Evolutionary conservation across 352 stramenopile species (phyloP).

Genomic region (Pythium apleroticum): DNA sequence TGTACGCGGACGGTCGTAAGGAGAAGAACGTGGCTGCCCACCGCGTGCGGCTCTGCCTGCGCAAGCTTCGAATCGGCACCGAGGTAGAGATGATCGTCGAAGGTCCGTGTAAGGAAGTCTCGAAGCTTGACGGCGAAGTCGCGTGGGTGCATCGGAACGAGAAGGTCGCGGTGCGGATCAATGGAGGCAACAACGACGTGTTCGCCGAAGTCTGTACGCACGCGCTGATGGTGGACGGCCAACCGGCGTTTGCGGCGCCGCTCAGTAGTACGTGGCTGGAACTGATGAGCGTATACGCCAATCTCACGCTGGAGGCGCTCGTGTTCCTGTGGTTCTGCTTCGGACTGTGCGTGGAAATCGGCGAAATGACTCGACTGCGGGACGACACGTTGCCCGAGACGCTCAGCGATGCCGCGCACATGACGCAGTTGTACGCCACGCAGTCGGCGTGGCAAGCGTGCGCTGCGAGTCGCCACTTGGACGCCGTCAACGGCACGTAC

Average conservation of each 20-base stretch:
- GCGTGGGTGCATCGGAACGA: slow-evolving; percentile 75
- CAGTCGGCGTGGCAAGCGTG: slow-evolving; percentile 17
- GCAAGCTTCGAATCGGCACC: slow-evolving; percentile 54
- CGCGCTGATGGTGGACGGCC: slow-evolving; percentile 60
- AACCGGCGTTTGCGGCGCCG: slow-evolving; percentile 59
- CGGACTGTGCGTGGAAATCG: slow-evolving; percentile 54
- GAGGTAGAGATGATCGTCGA: slow-evolving; percentile 77
- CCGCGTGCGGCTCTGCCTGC: slow-evolving; percentile 53
- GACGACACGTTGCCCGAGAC: slow-evolving; percentile 31
- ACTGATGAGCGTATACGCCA: slow-evolving; percentile 56
- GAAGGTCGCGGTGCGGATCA: slow-evolving; percentile 59
- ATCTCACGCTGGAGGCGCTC: slow-evolving; percentile 42
- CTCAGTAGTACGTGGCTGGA: slow-evolving; percentile 68
- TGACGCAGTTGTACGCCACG: slow-evolving; percentile 25
- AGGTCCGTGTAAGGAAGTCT: slow-evolving; percentile 69
- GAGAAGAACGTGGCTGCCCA: slow-evolving; percentile 54
- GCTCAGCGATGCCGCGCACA: slow-evolving; percentile 31
- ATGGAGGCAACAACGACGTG: slow-evolving; percentile 64
- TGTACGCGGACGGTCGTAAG: slow-evolving; percentile 58
- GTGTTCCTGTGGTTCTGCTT: slow-evolving; percentile 64
- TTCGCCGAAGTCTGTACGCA: slow-evolving; percentile 68
- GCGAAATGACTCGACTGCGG: slow-evolving; percentile 45
- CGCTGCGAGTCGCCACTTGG: neutral
- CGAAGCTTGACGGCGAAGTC: slow-evolving; percentile 65
- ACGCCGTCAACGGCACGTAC: slow-evolving; percentile 25